Evolutionary conservation across 2,329 filamentous ascomycete species (phyloP), one percentile per base, ranked within the genome.

Genomic region (Scedosporium apiospermum): DNA sequence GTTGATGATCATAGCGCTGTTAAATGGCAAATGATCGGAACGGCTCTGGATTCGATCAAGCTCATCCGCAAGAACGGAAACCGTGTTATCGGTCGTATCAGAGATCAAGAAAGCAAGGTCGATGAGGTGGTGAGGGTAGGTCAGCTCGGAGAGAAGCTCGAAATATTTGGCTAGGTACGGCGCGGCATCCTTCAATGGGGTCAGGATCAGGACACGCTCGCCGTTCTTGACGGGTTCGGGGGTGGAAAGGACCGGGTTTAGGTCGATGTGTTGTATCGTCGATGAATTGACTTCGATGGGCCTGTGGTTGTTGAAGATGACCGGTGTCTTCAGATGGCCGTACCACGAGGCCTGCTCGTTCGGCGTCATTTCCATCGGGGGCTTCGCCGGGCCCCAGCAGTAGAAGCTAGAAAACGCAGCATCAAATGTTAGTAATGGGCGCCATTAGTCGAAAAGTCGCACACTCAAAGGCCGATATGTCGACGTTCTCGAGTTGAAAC

Each of bases 251-350:
- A 98, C 86, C 6, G 83, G 81, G 74, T 99, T 98, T 64, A 99
- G 86, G 74, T 98, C 83, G 71, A 97, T 79, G 66, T 88, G 85
- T 67, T 88, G 75, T 75, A 99, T 96, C 61, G 87, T 87, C 62
- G 84, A 85, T 64, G 88, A 86, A 74, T 96, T 95, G 77, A 98
- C 81, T 72, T 90, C 86, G 70, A 97, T 82, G 42, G 95, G 88
- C 66, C 89, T 87, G 76, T 98, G 95, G 76, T 93, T 90, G 78
- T 99, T 99, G 82, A 96, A 97, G 67, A 96, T 85, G 68, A 99
- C 92, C 59, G 95, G 95, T 3, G 95, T 98, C 69, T 93, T 88
- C 66, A 95, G 80, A 72, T 96, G 93, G 63, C 86, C 87, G 68
- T 90, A 88, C 95, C 95, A 99, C 67, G 91, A 84, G 65, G 88